phyloP scores from a whole-genome alignment of 306 rosid genomes.

The Acacia confusa region DNA sequence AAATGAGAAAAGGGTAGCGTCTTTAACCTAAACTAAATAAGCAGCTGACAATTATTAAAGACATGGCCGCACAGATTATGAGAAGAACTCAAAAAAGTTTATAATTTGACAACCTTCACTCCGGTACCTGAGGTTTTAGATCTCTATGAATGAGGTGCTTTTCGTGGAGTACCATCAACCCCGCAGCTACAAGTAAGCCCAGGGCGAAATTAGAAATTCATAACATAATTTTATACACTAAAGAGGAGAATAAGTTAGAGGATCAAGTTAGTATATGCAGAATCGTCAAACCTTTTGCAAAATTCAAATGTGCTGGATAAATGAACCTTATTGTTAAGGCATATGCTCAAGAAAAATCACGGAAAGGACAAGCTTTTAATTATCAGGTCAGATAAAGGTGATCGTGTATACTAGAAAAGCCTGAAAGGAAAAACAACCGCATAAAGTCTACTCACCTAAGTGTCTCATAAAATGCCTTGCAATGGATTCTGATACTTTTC shows the following conservation, averaged over 20 bases:
- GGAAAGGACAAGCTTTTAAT: not conserved
- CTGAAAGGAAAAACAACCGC: not conserved
- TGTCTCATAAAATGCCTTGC: constrained; percentile 92
- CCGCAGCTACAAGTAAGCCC: constrained; percentile 62
- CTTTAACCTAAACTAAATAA: not conserved
- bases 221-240: not conserved
- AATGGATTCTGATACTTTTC: constrained; percentile 70
- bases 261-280: constrained; percentile 13
- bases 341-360: not conserved
- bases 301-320: not conserved
- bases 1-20: not conserved
- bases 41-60: not conserved
- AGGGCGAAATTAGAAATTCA: constrained; percentile 21
- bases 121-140: constrained; percentile 89
- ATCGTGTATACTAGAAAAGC: constrained; percentile 1
- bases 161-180: constrained; percentile 87
- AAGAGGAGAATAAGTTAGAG: not conserved
- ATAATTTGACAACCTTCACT: constrained; percentile 6
- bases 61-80: not conserved
- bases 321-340: not conserved
- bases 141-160: constrained; percentile 93
- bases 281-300: constrained; percentile 22
- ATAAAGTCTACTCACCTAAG: constrained; percentile 56
- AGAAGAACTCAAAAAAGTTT: not conserved
- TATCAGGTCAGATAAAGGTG: not conserved